phyloP scores from a whole-genome alignment of 225 moss, liverwort and hornwort genomes.

The Ulota crispa region DNA sequence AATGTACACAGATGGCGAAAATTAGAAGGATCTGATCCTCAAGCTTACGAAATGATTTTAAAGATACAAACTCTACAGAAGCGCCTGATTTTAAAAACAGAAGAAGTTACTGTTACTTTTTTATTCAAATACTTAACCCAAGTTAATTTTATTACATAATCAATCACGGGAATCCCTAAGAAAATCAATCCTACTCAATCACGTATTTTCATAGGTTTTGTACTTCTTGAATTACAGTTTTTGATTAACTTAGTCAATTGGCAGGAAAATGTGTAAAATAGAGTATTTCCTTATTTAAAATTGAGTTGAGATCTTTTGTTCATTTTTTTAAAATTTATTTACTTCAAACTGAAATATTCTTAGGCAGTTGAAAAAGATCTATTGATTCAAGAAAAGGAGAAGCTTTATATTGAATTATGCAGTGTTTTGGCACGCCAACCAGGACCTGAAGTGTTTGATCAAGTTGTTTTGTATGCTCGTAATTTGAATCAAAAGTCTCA shows the following conservation, averaged over 20 bases:
- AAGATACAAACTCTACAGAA: conserved; percentile 71
- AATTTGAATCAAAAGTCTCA: conserved; percentile 53
- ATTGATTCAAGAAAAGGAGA: conserved; percentile 71
- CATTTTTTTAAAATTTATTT: not conserved
- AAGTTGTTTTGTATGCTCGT: conserved; percentile 42
- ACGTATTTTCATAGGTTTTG: no score
- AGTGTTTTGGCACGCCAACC: conserved; percentile 59
- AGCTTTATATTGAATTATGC: conserved; percentile 60
- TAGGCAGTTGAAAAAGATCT: conserved; percentile 71
- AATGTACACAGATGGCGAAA: conserved; percentile 77
- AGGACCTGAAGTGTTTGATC: conserved; percentile 53
- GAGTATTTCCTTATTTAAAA: no score
- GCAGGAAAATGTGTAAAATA: no score
- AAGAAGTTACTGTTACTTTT: conserved; percentile 23
- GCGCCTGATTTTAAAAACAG: conserved; percentile 61
- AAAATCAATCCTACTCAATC: no score
- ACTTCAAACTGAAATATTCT: not conserved
- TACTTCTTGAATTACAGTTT: no score
- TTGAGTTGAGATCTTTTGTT: no score
- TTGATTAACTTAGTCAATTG: no score
- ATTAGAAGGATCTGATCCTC: conserved; percentile 59
- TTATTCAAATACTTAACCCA: no score
- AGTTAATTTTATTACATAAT: no score
- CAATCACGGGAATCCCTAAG: no score
- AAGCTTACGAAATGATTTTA: conserved; percentile 64